Evolutionary conservation across 1,139 yeast species (phyloP), one percentile per base, ranked within the genome.

Genomic region (Hemisphaericaspora xylofermentans): DNA sequence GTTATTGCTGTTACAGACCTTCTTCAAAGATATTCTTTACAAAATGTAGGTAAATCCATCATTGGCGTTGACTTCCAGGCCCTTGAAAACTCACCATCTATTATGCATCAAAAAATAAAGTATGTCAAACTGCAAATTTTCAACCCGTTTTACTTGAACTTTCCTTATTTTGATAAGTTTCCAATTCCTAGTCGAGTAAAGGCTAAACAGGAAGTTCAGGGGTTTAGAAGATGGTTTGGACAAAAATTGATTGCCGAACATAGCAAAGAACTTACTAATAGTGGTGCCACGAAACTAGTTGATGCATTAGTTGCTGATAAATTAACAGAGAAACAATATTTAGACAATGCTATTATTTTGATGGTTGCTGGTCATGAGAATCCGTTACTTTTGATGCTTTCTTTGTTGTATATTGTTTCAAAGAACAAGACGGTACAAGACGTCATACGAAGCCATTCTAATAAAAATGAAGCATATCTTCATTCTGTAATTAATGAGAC

Each of bases 291-390:
- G 36, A 56, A 60, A 29, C 56, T 78, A 15, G 56, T 65, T 15
- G 52, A 63, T 16, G 79, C 80, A 1, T 57, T 64, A 32, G 54
- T 64, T 4, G 50, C 50, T 4, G 73, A 68, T 0, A 45, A 47
- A 2, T 61, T 80, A 2, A 64, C 72, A 2, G 61, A 66, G 37
- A 64, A 70, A 38, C 84, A 80, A 48, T 68, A 78, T 44, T 57
- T 67, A 2, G 85, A 80, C 52, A 80, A 80, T 56, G 68, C 78
- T n/a, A 74, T 78, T 14, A 80, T 80, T 21, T 60, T 78, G 2
- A 61, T 80, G 60, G 76, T 80, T 35, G 76, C 86, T 0, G 85
- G 85, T 0, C 85, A 80, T 56, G 86, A 80, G 49, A 80, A 80
- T 44, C 86, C 86, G 0, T 79, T 77, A 44, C 52, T 80, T 16